Conservation (phyloP, 768 basidiomycete genomes). For the Boletus speciosus region DNA sequence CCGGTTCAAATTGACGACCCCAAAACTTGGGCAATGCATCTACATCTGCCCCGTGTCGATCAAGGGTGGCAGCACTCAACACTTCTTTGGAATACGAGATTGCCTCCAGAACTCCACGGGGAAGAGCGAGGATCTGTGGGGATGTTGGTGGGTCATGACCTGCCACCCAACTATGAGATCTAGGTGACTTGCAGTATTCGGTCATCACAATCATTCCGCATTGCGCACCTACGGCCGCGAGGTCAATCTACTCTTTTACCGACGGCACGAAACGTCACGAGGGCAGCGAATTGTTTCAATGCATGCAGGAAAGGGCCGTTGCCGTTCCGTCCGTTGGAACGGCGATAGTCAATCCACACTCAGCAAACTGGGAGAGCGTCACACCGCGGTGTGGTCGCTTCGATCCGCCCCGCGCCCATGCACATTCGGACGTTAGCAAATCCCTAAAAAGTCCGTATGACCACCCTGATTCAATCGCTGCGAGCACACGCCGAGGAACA, state of each 20-base stretch:
- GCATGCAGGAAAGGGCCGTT: neutral
- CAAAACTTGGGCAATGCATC: neutral
- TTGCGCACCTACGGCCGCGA: constrained; percentile 3
- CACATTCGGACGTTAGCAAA: neutral
- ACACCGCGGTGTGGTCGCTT: neutral
- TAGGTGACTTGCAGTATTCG: neutral
- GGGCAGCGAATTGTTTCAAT: neutral
- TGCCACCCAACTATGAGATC: no score
- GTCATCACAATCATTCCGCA: neutral
- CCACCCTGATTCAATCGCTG: neutral
- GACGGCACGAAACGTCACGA: constrained; percentile 2
- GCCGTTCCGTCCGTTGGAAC: neutral
- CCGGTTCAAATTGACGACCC: neutral
- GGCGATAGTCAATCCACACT: constrained; percentile 1
- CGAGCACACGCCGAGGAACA: neutral
- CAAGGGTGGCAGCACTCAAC: neutral
- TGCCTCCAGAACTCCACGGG: neutral
- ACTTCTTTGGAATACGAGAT: neutral
- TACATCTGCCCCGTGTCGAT: neutral
- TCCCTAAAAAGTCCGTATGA: neutral
- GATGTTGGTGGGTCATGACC: neutral
- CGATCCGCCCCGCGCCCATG: neutral
- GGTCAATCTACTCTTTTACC: constrained; percentile 6
- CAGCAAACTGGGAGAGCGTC: neutral
- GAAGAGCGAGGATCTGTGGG: neutral